Base-by-base conservation (phyloP, 768 basidiomycete species). In the Tricholoma bakamatsutake region DNA sequence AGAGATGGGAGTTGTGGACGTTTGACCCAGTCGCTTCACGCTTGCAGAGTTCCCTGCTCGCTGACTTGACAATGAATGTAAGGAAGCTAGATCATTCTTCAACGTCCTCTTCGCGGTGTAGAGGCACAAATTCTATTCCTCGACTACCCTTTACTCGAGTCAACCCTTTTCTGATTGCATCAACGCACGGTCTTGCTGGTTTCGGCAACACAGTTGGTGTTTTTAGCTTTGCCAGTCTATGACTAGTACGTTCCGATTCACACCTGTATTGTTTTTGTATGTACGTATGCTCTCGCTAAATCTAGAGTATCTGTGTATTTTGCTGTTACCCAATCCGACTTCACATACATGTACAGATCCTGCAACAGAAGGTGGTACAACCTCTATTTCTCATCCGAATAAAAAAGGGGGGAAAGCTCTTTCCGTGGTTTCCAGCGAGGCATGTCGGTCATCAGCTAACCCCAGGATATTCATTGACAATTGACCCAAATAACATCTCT, bases 1-100 rank as follows among this genome's bases (percentile, higher is more conserved):
- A 91, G 55, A 75, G 90, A 53, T 93, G 91, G 91, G 90, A 93
- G 60, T 61, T 88, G 28, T 93, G 91, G 91, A 78, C 75, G 37
- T 86, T 89, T 62, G 87, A 93, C 60, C 81, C 82, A 8, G 69
- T 74, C 4, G 67, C 73, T 13, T 71, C 77, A 17, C 68, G 66
- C 35, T 52, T 85, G 51, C 80, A 78, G 51, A 77, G 75, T 43
- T 82, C 82, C 2, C 50, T 80, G 7, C 67, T 90, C 31, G 74
- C 79, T 2, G 69, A 79, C 40, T 66, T 90, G 24, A 64, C 72
- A 11, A 64, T 56, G 28, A 60, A 59, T 53, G 31, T 63, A 17
- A 31, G n/a, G 17, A 48, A 60, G 53, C 40, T 42, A 40, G 58
- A 63, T 13, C 57, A 60, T 30, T 60, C 65, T 39, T 64, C 66